A percentile compares a stretch with the other conserved stretches of the same genome.
phyloP scores from a whole-genome alignment of 371 early-diverging fungal species.

The Mortierella sp. region DNA sequence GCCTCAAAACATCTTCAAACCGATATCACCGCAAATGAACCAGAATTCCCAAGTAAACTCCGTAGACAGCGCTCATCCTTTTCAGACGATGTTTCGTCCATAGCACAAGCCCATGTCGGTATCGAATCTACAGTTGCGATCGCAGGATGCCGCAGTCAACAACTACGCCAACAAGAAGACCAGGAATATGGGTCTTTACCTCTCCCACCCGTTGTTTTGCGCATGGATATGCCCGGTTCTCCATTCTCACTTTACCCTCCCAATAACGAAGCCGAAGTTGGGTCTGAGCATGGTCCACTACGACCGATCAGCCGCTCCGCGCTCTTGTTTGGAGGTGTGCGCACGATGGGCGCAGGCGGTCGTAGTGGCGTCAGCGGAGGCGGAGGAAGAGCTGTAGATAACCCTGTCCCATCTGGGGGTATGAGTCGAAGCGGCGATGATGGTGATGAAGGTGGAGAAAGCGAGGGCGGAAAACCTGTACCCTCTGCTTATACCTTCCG shows the following conservation, averaged over 20 bases:
- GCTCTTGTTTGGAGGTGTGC: conserved; percentile 1
- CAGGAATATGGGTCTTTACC: not conserved
- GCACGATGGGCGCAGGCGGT: conserved; percentile 19
- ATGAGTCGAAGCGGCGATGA: conserved; percentile 6
- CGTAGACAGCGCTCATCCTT: not conserved
- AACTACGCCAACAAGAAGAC: not conserved
- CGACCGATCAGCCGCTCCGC: not conserved
- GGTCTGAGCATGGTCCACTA: not conserved
- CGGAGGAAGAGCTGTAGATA: not conserved
- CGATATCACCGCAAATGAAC: not conserved
- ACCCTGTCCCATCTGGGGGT: too few relatives aligned
- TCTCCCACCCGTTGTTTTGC: conserved; percentile 15
- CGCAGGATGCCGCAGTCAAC: conserved; percentile 5
- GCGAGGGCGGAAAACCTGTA: conserved; percentile 1
- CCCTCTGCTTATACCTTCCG: conserved; percentile 53
- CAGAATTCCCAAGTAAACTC: not conserved
- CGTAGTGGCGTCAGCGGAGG: conserved; percentile 11
- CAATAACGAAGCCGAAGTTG: not conserved
- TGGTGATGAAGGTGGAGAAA: conserved; percentile 6
- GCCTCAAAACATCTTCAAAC: not conserved
- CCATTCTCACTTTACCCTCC: conserved; percentile 12
- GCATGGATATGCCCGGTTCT: conserved; percentile 17
- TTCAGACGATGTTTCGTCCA: not conserved
- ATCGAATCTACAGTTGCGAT: conserved; percentile 5
- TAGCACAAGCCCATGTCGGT: conserved; percentile 2